These are phyloP conservation scores for Trichoderma sp. DNA, from an alignment of 2,329 filamentous ascomycete genomes.

Conservation along the genomic window DNA sequence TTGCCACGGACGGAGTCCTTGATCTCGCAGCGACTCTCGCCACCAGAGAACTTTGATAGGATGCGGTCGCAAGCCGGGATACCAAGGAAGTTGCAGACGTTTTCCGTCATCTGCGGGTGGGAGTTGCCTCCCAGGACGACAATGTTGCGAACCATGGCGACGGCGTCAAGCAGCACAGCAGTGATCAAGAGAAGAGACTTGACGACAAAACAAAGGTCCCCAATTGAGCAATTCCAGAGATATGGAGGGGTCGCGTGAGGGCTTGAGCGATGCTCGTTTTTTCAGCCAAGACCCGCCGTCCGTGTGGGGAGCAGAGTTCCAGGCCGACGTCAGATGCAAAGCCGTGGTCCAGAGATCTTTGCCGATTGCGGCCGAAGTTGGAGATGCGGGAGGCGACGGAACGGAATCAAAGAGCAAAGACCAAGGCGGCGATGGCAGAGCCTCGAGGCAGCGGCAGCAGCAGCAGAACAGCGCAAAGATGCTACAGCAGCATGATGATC, in stretches of 20 bases:
- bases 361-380: slow-evolving; percentile 22
- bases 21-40: slow-evolving; percentile 94
- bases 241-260: slow-evolving; percentile 22
- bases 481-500: slow-evolving; percentile 20
- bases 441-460: slow-evolving; percentile 19
- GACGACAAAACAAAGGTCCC: neutral
- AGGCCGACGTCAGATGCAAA: slow-evolving; percentile 22
- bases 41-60: slow-evolving; percentile 89
- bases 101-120: slow-evolving; percentile 83
- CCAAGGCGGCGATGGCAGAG: slow-evolving; percentile 4
- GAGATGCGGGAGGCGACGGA: slow-evolving; percentile 16
- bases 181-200: neutral
- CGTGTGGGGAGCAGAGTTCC: slow-evolving; percentile 12
- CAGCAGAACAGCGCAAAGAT: slow-evolving; percentile 19
- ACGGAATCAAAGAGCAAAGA: slow-evolving; percentile 12
- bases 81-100: slow-evolving; percentile 84
- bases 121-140: slow-evolving; percentile 92
- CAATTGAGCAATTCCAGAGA: neutral
- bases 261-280: slow-evolving; percentile 13
- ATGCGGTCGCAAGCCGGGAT: slow-evolving; percentile 83
- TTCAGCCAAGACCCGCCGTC: slow-evolving; percentile 21
- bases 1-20: slow-evolving; percentile 95
- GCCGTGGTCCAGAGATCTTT: slow-evolving; percentile 9
- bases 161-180: neutral
- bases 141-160: slow-evolving; percentile 86